Evolutionary conservation across 192 early-diverging fungal species (phyloP).

Genomic region (Backusella liffmaniae): DNA sequence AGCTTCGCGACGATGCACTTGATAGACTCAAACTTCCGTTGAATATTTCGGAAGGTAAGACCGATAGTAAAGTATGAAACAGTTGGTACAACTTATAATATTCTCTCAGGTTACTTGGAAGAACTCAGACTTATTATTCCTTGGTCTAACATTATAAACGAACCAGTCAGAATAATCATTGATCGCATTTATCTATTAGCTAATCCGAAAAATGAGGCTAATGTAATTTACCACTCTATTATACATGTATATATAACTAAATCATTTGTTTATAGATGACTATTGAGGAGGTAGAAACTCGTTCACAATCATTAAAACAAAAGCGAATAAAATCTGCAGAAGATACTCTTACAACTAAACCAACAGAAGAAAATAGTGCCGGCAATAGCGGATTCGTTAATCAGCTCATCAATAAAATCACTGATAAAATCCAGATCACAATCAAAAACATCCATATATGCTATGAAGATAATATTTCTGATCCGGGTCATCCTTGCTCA

Average conservation of each 20-base stretch:
- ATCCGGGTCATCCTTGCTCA: slow-evolving; percentile 66
- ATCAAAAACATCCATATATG: slow-evolving; percentile 85
- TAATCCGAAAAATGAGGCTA: slow-evolving; percentile 58
- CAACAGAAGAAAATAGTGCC: slow-evolving; percentile 6
- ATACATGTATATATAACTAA: background rate
- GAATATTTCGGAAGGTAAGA: slow-evolving; percentile 61
- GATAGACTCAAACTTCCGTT: slow-evolving; percentile 84
- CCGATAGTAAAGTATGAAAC: background rate
- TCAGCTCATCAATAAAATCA: slow-evolving; percentile 76
- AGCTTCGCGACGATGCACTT: slow-evolving; percentile 72
- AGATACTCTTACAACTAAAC: slow-evolving; percentile 6
- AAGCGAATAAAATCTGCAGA: slow-evolving; percentile 64
- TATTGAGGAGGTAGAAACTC: slow-evolving; percentile 62
- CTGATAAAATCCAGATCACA: slow-evolving; percentile 84
- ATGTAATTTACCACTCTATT: slow-evolving; percentile 32
- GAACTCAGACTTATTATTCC: slow-evolving; percentile 80
- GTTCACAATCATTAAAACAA: slow-evolving; percentile 65
- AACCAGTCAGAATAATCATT: slow-evolving; percentile 75
- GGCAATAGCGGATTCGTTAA: slow-evolving; percentile 58
- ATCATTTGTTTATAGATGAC: slow-evolving; percentile 15
- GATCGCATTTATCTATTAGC: slow-evolving; percentile 77
- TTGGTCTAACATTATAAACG: slow-evolving; percentile 83
- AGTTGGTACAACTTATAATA: background rate
- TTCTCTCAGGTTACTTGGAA: slow-evolving; percentile 68
- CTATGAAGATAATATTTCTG: slow-evolving; percentile 77